Conservation (phyloP, 345 rosid genomes). For the Tarenaya hassleriana region DNA sequence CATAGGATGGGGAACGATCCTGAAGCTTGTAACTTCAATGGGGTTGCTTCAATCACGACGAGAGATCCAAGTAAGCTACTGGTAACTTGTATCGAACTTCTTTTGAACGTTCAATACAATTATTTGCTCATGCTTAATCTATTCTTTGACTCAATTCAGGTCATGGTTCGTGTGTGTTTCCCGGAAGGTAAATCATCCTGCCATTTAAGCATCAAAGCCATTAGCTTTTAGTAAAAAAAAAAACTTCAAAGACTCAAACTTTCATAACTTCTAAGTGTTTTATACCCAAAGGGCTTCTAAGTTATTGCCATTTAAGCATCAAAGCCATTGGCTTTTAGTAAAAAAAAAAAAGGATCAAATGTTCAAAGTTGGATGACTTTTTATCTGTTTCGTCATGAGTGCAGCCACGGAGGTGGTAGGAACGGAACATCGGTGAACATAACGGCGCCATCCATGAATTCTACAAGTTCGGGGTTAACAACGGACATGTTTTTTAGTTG, state of each 20-base stretch:
- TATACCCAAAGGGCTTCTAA: background rate
- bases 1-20: conserved; percentile 57
- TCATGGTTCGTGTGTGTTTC: conserved; percentile 72
- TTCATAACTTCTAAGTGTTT: too few relatives aligned
- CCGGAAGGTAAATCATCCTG: conserved; percentile 60
- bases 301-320: background rate
- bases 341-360: background rate
- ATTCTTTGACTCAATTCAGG: conserved; percentile 42
- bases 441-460: conserved; percentile 66
- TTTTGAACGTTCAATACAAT: background rate
- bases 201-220: conserved; percentile 12
- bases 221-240: background rate
- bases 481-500: conserved; percentile 18
- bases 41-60: conserved; percentile 73
- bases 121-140: background rate
- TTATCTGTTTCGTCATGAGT: background rate
- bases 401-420: conserved; percentile 39
- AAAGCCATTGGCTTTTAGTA: conserved; percentile 10
- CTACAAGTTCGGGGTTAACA: conserved; percentile 39
- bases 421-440: conserved; percentile 54
- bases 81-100: background rate
- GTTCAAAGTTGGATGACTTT: background rate
- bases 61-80: conserved; percentile 64
- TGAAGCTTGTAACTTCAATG: conserved; percentile 73
- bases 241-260: background rate